Conservation (phyloP, 345 rosid genomes). For the Cochlearia excelsa region DNA sequence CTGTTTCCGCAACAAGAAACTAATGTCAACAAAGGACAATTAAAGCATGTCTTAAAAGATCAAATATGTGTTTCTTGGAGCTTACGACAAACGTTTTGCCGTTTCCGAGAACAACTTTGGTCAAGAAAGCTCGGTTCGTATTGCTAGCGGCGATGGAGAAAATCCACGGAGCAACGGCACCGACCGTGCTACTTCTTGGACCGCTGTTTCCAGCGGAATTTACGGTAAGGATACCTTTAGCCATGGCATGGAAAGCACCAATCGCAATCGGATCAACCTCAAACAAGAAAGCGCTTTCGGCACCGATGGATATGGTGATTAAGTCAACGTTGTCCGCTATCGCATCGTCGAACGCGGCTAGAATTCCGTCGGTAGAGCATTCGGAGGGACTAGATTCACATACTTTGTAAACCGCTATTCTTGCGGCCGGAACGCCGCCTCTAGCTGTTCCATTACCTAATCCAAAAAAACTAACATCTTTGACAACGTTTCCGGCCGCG, state of each 20-base stretch:
- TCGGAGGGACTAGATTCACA: slow-evolving; percentile 14
- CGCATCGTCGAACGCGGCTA: slow-evolving; percentile 45
- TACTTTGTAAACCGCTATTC: slow-evolving; percentile 47
- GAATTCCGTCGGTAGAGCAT: slow-evolving; percentile 19
- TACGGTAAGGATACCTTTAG: slow-evolving; percentile 48
- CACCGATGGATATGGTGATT: slow-evolving; percentile 42
- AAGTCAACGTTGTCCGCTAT: slow-evolving; percentile 47
- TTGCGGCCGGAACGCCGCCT: slow-evolving; percentile 55
- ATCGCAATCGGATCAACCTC: slow-evolving; percentile 35
- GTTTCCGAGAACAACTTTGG: slow-evolving; percentile 45
- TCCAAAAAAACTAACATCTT: slow-evolving; percentile 40
- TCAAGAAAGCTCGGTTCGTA: slow-evolving; percentile 40
- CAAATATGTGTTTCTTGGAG: slow-evolving; percentile 9
- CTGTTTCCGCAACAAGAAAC: slow-evolving; percentile 27
- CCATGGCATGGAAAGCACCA: slow-evolving; percentile 53
- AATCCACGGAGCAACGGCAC: slow-evolving; percentile 48
- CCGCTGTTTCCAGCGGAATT: slow-evolving; percentile 50
- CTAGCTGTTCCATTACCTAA: slow-evolving; percentile 46
- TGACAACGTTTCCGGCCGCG: slow-evolving; percentile 49
- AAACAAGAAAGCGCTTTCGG: not conserved
- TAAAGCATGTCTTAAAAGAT: slow-evolving; percentile 1
- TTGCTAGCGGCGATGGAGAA: slow-evolving; percentile 50
- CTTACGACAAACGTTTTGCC: slow-evolving; percentile 43
- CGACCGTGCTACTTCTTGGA: not conserved
- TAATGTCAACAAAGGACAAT: not conserved